Evolutionary conservation across 2,329 filamentous ascomycete species (phyloP).

Genomic region (Botrytis squamosa): DNA sequence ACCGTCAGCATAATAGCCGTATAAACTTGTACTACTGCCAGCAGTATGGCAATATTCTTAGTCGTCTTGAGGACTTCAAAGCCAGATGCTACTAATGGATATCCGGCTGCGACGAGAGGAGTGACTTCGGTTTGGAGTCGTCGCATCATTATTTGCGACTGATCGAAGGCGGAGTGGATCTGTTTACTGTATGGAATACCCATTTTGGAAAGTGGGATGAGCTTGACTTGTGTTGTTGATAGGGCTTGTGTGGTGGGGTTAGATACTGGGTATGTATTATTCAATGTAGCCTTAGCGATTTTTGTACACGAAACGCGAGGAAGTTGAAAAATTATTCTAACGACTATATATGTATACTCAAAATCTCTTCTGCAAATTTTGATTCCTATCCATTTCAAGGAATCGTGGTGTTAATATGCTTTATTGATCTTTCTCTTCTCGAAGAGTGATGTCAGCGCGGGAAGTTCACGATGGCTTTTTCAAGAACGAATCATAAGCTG

Average conservation of each 20-base stretch:
- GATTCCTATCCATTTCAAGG: not conserved
- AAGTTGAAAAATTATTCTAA: not conserved
- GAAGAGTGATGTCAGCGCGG: not conserved
- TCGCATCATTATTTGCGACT: slow-evolving; percentile 6
- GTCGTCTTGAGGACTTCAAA: not conserved
- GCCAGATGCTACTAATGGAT: not conserved
- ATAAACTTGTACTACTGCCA: not conserved
- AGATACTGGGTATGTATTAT: not conserved
- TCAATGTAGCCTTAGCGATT: not conserved
- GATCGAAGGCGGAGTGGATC: not conserved
- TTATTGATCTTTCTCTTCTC: not conserved
- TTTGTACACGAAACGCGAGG: not conserved
- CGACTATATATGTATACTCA: not conserved
- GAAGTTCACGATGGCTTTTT: not conserved
- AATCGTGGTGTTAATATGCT: not conserved
- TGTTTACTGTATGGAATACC: slow-evolving; percentile 3
- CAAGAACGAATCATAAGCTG: not conserved
- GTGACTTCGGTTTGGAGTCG: not conserved
- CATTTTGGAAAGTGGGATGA: not conserved
- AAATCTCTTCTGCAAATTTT: not conserved
- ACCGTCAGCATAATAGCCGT: not conserved
- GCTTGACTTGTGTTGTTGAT: not conserved
- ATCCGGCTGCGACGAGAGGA: not conserved
- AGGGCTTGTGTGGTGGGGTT: too few relatives aligned
- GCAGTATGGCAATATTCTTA: not conserved